Evolutionary conservation across 139 green algal species (phyloP), one percentile per base, ranked within the genome.

Genomic region (Astrephomene gubernaculifera): DNA sequence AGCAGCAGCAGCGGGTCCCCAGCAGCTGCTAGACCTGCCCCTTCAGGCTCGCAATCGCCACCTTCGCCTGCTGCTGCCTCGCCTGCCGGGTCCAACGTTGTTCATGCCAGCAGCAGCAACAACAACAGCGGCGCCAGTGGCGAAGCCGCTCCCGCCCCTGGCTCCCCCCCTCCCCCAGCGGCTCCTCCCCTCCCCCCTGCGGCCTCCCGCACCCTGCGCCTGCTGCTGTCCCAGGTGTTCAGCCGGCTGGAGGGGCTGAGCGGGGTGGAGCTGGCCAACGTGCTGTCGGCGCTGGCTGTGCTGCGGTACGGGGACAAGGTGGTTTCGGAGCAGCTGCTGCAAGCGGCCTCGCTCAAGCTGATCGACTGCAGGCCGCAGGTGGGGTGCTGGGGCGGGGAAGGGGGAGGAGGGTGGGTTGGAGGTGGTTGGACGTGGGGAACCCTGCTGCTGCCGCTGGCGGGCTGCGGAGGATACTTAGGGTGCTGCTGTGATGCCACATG

Each of bases 331-430:
- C 61, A 52, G 63, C 78, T 84, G 63, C 43, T 84, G 78, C 27
- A 21, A 31, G 78, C 45, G 61, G 25, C 65, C 61, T 71, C 54
- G 19, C 21, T 60, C 19, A 64, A 52, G 63, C 78, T 84, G 43
- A 41, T 44, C 53, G 61, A 74, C 21, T 84, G 78, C 78, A 49
- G 43, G 35, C 43, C 78, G 6, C 76, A 83, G 76, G 76, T 83
- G 76, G 19, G 38, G n/a, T n/a, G n/a, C n/a, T n/a, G n/a, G 38
- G 33, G 65, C 3, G 65, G 65, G 65, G 9, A 35, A 14, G 24
- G 57, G 57, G 10, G 63, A 6, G 29, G n/a, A 41, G n/a, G n/a
- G 63, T 43, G 63, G 63, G 63, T 70, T 10, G 19, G 63, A n/a
- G 57, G n/a, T n/a, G n/a, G n/a, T n/a, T n/a, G n/a, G n/a, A n/a